Conservation (phyloP, 495 filamentous ascomycete species). For the Penicillium canariense region DNA sequence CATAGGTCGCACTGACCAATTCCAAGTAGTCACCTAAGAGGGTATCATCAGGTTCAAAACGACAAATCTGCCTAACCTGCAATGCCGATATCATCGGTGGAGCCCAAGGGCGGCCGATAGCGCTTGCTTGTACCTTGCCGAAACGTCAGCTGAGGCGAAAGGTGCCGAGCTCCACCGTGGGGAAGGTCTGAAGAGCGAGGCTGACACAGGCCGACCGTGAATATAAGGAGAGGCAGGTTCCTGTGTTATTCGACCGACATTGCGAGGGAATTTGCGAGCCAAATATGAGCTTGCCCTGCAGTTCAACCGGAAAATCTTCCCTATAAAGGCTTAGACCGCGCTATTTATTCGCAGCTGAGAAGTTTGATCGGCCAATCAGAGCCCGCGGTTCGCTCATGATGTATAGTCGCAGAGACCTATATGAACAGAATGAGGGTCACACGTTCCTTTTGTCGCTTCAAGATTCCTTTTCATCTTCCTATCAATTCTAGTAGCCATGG, state of each 20-base stretch:
- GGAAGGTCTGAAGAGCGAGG: not conserved
- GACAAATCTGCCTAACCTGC: conserved; percentile 2
- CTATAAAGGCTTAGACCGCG: conserved; percentile 19
- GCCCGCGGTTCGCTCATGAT: not conserved
- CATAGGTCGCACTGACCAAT: not conserved
- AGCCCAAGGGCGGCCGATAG: conserved; percentile 7
- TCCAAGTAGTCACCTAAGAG: conserved; percentile 2
- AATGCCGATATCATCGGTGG: conserved; percentile 1
- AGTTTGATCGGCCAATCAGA: conserved; percentile 28
- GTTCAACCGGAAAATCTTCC: conserved; percentile 14
- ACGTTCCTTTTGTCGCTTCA: not conserved
- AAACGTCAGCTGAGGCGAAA: conserved; percentile 9
- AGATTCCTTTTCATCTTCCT: conserved; percentile 1
- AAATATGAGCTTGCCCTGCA: conserved; percentile 10
- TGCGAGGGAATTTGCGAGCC: conserved; percentile 23
- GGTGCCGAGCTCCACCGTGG: conserved; percentile 3
- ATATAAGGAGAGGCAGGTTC: conserved; percentile 1
- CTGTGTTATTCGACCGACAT: not conserved
- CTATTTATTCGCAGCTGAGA: conserved; percentile 24
- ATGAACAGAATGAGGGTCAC: conserved; percentile 8
- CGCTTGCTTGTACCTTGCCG: conserved; percentile 25
- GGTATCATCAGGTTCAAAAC: not conserved
- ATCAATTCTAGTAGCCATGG: conserved; percentile 8
- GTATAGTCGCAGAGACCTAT: conserved; percentile 13
- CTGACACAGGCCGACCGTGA: conserved; percentile 6